Evolutionary conservation across 2,329 filamentous ascomycete species (phyloP).

Genomic region (Botrytis squamosa): DNA sequence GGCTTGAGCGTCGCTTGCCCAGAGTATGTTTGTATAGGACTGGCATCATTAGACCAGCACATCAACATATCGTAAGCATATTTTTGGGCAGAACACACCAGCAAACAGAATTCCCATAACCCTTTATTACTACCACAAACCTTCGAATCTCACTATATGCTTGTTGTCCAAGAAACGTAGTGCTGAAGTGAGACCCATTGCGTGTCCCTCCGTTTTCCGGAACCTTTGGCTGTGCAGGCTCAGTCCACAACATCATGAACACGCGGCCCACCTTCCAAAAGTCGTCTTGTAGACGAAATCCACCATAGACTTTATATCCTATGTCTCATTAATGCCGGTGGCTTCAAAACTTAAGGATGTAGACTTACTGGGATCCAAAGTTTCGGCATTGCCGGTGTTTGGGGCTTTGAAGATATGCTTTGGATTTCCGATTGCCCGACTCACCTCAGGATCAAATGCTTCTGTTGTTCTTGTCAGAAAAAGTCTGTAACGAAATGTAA

Average conservation of each 20-base stretch:
- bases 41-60: background rate
- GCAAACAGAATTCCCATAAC: constrained; percentile 31
- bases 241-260: constrained; percentile 35
- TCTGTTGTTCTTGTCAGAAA: background rate
- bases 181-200: constrained; percentile 21
- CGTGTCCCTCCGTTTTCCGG: constrained; percentile 16
- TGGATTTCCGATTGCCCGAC: background rate
- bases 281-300: background rate
- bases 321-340: background rate
- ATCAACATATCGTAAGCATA: background rate
- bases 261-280: constrained; percentile 33
- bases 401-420: background rate
- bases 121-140: constrained; percentile 31
- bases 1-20: constrained; percentile 31
- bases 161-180: constrained; percentile 20
- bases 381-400: background rate
- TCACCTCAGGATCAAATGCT: background rate
- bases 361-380: constrained; percentile 7
- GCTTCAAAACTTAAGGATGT: background rate
- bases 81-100: constrained; percentile 14
- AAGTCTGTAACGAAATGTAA: background rate
- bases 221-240: constrained; percentile 24
- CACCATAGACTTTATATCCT: background rate
- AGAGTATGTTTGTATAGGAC: constrained; percentile 33
- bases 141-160: constrained; percentile 32